phyloP scores from a whole-genome alignment of 768 basidiomycete genomes.

The Leccinum sublutescens region DNA sequence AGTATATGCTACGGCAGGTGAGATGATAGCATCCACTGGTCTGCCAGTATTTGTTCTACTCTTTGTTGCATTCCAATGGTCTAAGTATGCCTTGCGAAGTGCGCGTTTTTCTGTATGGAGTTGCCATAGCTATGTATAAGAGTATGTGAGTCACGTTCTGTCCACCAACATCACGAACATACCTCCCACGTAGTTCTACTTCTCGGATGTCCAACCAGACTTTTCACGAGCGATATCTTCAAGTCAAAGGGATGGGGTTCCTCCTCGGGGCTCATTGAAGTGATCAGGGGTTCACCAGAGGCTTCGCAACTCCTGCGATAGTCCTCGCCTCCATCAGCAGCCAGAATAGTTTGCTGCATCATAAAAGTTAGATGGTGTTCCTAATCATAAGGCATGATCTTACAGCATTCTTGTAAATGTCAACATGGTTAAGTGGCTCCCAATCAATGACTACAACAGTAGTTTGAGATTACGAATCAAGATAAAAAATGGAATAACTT shows the following conservation, averaged over 20 bases:
- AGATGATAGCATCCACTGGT: constrained; percentile 53
- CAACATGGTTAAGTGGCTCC: constrained; percentile 52
- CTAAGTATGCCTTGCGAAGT: constrained; percentile 45
- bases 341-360: constrained; percentile 37
- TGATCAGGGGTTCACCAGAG: constrained; percentile 44
- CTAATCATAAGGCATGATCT: not conserved
- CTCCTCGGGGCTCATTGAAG: constrained; percentile 36
- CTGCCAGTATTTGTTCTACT: constrained; percentile 44
- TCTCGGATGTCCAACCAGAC: constrained; percentile 43
- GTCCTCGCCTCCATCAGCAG: constrained; percentile 43
- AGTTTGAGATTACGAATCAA: constrained; percentile 2
- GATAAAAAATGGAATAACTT: constrained; percentile 4
- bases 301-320: constrained; percentile 33
- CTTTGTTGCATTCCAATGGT: constrained; percentile 49
- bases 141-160: not conserved
- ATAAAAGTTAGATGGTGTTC: not conserved
- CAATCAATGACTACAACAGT: constrained; percentile 55
- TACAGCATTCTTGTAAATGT: constrained; percentile 31
- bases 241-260: constrained; percentile 39
- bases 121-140: constrained; percentile 40
- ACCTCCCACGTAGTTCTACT: constrained; percentile 45
- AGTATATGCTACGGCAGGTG: constrained; percentile 41
- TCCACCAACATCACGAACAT: not conserved
- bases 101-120: constrained; percentile 41
- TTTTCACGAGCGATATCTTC: constrained; percentile 43